phyloP scores from a whole-genome alignment of 805 yeast species.

The Starmerella sp. region DNA sequence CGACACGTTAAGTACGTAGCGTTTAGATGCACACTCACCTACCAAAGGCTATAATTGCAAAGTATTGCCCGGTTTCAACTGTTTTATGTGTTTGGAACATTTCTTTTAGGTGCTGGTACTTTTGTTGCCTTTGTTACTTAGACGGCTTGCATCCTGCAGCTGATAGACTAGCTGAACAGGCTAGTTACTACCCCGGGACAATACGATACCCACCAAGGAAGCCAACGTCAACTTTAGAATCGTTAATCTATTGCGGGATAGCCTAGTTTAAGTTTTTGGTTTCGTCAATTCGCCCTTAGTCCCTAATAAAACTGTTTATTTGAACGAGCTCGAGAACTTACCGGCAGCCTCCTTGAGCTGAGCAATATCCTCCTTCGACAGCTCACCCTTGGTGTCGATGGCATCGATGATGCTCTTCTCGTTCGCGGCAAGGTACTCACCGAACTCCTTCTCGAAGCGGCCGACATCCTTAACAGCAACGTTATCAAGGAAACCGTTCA shows the following conservation, averaged over 20 bases:
- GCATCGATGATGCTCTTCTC: conserved; percentile 73
- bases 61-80: no score
- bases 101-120: no score
- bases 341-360: conserved; percentile 85
- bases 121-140: no score
- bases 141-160: no score
- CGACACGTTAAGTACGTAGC: not conserved
- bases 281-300: conserved; percentile 3
- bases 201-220: not conserved
- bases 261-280: conserved; percentile 6
- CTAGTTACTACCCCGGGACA: no score
- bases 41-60: no score
- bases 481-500: conserved; percentile 93
- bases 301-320: conserved; percentile 5
- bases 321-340: conserved; percentile 84
- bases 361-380: conserved; percentile 75
- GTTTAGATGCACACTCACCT: no score
- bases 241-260: conserved; percentile 6
- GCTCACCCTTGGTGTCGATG: conserved; percentile 80
- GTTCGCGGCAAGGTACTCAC: conserved; percentile 83
- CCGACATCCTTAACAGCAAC: conserved; percentile 75
- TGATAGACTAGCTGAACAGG: no score
- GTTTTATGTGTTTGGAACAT: no score
- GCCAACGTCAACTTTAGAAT: not conserved
- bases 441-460: conserved; percentile 87